Conservation (phyloP, 192 early-diverging fungal genomes). For the Backusella australiensis region DNA sequence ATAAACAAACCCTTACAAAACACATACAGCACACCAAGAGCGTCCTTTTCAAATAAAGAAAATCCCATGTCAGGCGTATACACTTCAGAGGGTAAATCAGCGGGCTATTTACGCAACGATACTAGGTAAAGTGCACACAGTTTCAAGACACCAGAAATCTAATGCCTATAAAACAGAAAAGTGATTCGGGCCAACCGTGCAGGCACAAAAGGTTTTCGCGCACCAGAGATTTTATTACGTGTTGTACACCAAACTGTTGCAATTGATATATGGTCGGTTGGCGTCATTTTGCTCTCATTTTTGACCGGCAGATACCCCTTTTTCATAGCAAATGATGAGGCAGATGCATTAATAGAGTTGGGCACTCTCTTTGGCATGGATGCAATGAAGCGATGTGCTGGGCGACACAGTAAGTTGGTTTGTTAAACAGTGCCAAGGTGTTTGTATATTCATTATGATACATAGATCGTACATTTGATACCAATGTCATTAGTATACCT, state of each 20-base stretch:
- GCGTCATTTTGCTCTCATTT: slow-evolving; percentile 81
- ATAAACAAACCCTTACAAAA: neutral
- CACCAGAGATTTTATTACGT: slow-evolving; percentile 90
- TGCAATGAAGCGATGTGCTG: slow-evolving; percentile 72
- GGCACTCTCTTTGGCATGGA: slow-evolving; percentile 73
- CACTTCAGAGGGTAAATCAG: neutral
- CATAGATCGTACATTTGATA: slow-evolving; percentile 56
- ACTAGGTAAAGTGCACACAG: slow-evolving; percentile 36
- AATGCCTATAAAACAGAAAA: slow-evolving; percentile 36
- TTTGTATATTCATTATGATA: neutral
- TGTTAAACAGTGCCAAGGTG: neutral
- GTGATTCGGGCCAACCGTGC: slow-evolving; percentile 76
- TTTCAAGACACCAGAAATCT: neutral
- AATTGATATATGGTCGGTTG: slow-evolving; percentile 92
- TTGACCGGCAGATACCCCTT: slow-evolving; percentile 86
- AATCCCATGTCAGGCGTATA: neutral
- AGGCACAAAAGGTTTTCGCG: slow-evolving; percentile 91
- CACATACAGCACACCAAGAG: neutral
- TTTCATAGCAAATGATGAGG: slow-evolving; percentile 85
- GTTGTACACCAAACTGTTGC: slow-evolving; percentile 74
- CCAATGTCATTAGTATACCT: slow-evolving; percentile 49
- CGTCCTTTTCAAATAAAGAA: neutral
- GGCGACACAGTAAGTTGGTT: slow-evolving; percentile 49
- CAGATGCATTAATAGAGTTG: slow-evolving; percentile 83
- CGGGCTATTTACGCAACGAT: slow-evolving; percentile 55